Evolutionary conservation across 768 basidiomycete genomes (phyloP).

Genomic region (Lyophyllum decastes): DNA sequence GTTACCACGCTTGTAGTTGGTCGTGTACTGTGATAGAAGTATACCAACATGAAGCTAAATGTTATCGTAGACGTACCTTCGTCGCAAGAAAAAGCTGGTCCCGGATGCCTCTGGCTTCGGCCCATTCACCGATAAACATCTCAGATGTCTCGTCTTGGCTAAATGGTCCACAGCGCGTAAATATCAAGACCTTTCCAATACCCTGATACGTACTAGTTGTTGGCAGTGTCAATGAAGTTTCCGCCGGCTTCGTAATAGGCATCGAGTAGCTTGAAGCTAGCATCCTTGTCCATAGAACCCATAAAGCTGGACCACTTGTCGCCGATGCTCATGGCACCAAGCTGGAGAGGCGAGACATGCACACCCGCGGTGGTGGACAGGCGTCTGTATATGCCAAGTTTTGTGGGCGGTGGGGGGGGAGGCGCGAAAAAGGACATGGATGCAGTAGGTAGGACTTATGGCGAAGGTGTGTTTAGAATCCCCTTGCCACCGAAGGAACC

Average conservation of each 20-base stretch:
- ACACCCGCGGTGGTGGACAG: slow-evolving; percentile 43
- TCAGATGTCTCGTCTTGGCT: slow-evolving; percentile 62
- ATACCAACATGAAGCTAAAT: neutral
- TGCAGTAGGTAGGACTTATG: neutral
- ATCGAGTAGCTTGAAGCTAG: slow-evolving; percentile 18
- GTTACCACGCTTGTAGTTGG: slow-evolving; percentile 28
- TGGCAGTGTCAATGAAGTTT: slow-evolving; percentile 18
- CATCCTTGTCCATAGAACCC: slow-evolving; percentile 37
- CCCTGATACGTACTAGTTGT: neutral
- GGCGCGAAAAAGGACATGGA: neutral
- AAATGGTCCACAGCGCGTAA: neutral
- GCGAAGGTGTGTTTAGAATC: neutral
- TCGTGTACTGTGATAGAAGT: slow-evolving; percentile 28
- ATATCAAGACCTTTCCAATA: neutral
- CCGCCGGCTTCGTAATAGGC: slow-evolving; percentile 16
- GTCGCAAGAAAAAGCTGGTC: slow-evolving; percentile 51
- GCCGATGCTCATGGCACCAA: slow-evolving; percentile 52
- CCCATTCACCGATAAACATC: slow-evolving; percentile 54
- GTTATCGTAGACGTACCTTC: slow-evolving; percentile 30
- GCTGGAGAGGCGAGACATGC: slow-evolving; percentile 49
- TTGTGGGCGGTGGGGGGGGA: slow-evolving; percentile 28
- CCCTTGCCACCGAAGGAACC: too few species aligned
- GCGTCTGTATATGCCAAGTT: slow-evolving; percentile 38
- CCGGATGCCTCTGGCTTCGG: slow-evolving; percentile 42
- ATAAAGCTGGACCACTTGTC: slow-evolving; percentile 31